These are phyloP conservation scores for Aureobasidium sp. DNA, from an alignment of 2,329 filamentous ascomycete species.

Conservation along the genomic window DNA sequence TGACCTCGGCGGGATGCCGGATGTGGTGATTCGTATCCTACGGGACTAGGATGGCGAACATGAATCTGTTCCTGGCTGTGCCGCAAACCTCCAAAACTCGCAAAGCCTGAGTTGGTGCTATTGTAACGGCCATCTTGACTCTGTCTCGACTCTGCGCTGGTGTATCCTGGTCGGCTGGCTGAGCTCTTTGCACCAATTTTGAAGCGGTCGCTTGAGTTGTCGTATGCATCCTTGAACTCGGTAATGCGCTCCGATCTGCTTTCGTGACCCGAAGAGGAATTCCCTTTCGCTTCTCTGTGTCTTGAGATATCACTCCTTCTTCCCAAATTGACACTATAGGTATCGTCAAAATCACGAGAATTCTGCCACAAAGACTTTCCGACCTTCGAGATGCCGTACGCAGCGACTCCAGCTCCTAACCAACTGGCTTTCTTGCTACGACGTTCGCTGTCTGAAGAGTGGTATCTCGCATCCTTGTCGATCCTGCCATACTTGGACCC, in stretches of 20 bases:
- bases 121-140: background rate
- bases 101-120: background rate
- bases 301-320: slow-evolving; percentile 29
- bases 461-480: slow-evolving; percentile 54
- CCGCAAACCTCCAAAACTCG: too few relatives aligned
- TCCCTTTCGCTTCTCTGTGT: slow-evolving; percentile 19
- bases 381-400: slow-evolving; percentile 46
- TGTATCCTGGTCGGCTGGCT: background rate
- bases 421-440: slow-evolving; percentile 35
- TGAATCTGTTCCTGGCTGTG: background rate
- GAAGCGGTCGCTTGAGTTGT: background rate
- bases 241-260: background rate
- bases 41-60: slow-evolving; percentile 2
- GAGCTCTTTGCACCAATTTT: background rate
- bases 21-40: background rate
- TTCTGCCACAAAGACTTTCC: slow-evolving; percentile 48
- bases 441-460: slow-evolving; percentile 45
- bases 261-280: background rate
- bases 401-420: slow-evolving; percentile 48
- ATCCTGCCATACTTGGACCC: slow-evolving; percentile 36
- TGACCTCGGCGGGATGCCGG: background rate
- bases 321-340: slow-evolving; percentile 52
- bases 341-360: slow-evolving; percentile 52
- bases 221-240: background rate
- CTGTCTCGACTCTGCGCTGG: background rate